These are phyloP conservation scores for Carex myosuroides DNA, from an alignment of 176 grass and related monocot species.

Conservation along the genomic window DNA sequence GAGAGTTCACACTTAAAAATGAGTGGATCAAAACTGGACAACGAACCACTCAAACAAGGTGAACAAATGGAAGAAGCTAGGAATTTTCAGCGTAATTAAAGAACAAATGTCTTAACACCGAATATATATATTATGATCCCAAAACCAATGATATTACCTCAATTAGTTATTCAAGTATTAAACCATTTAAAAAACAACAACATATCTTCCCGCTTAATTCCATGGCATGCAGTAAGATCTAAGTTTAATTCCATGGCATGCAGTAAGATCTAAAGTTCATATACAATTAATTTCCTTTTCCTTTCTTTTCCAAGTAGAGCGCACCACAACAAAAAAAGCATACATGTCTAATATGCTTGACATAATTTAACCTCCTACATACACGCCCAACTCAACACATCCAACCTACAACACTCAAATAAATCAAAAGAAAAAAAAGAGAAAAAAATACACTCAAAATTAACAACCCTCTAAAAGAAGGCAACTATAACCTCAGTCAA, in stretches of 20 bases:
- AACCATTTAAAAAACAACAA: background rate
- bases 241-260: constrained; percentile 1
- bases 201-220: background rate
- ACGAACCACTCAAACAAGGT: too few relatives aligned
- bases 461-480: constrained; percentile 1
- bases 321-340: background rate
- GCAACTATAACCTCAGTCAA: background rate
- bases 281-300: constrained; percentile 15
- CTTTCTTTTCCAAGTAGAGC: background rate
- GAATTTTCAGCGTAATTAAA: too few relatives aligned
- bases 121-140: background rate
- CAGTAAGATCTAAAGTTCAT: constrained; percentile 14
- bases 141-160: background rate
- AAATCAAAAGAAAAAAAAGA: background rate
- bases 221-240: background rate
- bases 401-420: constrained; percentile 10
- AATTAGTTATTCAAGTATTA: background rate
- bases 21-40: too few relatives aligned
- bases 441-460: constrained; percentile 1
- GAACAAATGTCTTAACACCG: too few relatives aligned
- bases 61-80: too few relatives aligned
- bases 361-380: constrained; percentile 25
- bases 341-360: constrained; percentile 12
- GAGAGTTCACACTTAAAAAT: too few relatives aligned
- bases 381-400: constrained; percentile 1